Evolutionary conservation across 768 basidiomycete species (phyloP), one percentile per base, ranked within the genome.

Genomic region (Melanogaster broomeanus): DNA sequence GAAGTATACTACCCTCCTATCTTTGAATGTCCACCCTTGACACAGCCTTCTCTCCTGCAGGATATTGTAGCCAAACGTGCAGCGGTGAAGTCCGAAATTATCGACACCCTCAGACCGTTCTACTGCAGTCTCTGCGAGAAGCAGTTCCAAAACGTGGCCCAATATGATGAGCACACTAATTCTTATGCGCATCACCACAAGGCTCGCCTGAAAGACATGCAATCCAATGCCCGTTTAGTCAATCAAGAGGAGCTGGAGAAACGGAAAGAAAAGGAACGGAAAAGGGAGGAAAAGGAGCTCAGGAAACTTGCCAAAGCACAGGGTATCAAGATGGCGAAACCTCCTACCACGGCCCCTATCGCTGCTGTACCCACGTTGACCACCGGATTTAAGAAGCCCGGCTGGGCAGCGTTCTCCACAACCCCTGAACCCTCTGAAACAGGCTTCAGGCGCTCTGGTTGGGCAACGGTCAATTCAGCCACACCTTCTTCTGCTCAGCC

Each of bases 101-200:
- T 79, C 2, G 76, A 77, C 42, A 83, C 84, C 5, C 76, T 93
- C 42, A 77, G 78, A 28, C 77, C 88, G 9, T 93, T 93, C 69
- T 92, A 91, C 64, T 93, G 91, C 65, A 70, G 76, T 22, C 77
- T 91, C 18, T 93, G 91, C 72, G 89, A 91, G 55, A 92, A 92
- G 65, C 91, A 93, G 65, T 93, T 92, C 72, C 80, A 85, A 66
- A 93, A 79, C 43, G 88, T 93, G 18, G 84, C 88, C 0, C 90
- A 91, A 61, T 93, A 89, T 60, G 91, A 93, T 57, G 91, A 93
- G 61, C 91, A 93, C 68, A 89, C 88, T 48, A 93, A 92, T 61
- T 91, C 91, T 7, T 92, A 91, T 58, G 88, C 89, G 0, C 90
- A 92, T 62, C 88, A 90, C 60, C 90, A 91, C 72, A 91, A 88